A percentile compares a stretch with the other conserved stretches of the same genome.
Evolutionary conservation across 2,329 filamentous ascomycete species (phyloP).

Genomic region (Beauveria scarabaeidicola): DNA sequence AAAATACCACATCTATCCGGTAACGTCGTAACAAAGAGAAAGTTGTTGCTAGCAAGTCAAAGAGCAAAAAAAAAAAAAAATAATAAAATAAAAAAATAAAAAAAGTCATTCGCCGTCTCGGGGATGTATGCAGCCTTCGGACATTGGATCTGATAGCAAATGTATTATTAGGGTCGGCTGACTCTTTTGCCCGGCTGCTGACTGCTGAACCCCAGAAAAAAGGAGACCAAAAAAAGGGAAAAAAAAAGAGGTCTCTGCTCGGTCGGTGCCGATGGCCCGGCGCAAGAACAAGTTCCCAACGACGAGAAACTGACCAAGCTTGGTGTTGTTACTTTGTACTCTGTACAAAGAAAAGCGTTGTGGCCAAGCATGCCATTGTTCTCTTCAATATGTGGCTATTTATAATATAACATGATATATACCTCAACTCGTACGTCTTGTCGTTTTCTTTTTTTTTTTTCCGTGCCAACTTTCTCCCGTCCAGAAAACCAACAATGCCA

Average conservation of each 20-base stretch:
- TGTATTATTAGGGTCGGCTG: neutral
- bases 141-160: neutral
- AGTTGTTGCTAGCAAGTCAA: too few relatives aligned
- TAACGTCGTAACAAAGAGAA: too few relatives aligned
- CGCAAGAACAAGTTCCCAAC: neutral
- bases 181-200: neutral
- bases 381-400: too few relatives aligned
- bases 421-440: too few relatives aligned
- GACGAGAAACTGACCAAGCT: too few relatives aligned
- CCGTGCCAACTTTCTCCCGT: too few relatives aligned
- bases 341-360: neutral
- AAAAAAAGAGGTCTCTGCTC: neutral
- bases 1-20: too few relatives aligned
- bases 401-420: too few relatives aligned
- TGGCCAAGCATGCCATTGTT: neutral
- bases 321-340: too few relatives aligned
- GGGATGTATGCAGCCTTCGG: neutral
- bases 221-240: neutral
- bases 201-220: neutral
- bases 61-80: too few relatives aligned
- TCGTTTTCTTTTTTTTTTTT: neutral
- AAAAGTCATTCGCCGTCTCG: neutral
- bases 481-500: neutral
- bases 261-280: neutral
- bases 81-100: too few relatives aligned